Conservation (phyloP, 2,329 filamentous ascomycete species). For the Corinectria fuckeliana region DNA sequence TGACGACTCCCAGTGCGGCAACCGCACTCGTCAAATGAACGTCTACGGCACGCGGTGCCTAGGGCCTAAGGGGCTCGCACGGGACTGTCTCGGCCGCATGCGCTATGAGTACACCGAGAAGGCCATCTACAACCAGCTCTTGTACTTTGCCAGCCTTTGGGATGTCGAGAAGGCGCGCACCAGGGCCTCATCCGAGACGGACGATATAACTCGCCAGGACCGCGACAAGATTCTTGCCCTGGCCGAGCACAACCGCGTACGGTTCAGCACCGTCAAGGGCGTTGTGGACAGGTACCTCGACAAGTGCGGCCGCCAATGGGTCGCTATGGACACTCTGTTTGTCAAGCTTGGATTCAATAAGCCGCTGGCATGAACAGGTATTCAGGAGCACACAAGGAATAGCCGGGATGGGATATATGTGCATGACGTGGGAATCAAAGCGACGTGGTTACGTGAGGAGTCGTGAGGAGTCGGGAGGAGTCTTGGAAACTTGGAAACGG, state of each 20-base stretch:
- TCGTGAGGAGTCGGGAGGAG: slow-evolving; percentile 24
- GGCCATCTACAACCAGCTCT: slow-evolving; percentile 90
- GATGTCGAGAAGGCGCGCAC: slow-evolving; percentile 83
- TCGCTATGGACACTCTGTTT: slow-evolving; percentile 91
- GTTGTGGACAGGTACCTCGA: slow-evolving; percentile 85
- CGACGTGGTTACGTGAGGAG: not conserved
- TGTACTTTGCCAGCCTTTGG: slow-evolving; percentile 86
- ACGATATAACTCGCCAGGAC: slow-evolving; percentile 56
- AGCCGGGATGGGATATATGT: not conserved
- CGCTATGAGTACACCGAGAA: slow-evolving; percentile 87
- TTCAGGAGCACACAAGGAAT: not conserved
- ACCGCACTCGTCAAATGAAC: slow-evolving; percentile 87
- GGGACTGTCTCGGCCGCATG: slow-evolving; percentile 88
- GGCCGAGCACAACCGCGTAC: slow-evolving; percentile 79
- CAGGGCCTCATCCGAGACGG: slow-evolving; percentile 56
- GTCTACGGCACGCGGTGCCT: slow-evolving; percentile 92
- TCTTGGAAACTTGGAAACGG: slow-evolving; percentile 6
- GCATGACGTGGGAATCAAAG: not conserved
- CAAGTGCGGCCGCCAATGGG: slow-evolving; percentile 91
- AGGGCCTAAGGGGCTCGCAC: slow-evolving; percentile 82
- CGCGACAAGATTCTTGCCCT: slow-evolving; percentile 72
- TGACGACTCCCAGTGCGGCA: slow-evolving; percentile 85
- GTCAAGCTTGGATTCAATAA: slow-evolving; percentile 66
- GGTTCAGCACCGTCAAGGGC: slow-evolving; percentile 77
- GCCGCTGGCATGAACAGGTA: slow-evolving; percentile 21